Percentiles rank a stretch among this genome's conserved stretches.
Evolutionary conservation across 176 grass and related monocot genomes (phyloP).

Genomic region (Oryza nivara): DNA sequence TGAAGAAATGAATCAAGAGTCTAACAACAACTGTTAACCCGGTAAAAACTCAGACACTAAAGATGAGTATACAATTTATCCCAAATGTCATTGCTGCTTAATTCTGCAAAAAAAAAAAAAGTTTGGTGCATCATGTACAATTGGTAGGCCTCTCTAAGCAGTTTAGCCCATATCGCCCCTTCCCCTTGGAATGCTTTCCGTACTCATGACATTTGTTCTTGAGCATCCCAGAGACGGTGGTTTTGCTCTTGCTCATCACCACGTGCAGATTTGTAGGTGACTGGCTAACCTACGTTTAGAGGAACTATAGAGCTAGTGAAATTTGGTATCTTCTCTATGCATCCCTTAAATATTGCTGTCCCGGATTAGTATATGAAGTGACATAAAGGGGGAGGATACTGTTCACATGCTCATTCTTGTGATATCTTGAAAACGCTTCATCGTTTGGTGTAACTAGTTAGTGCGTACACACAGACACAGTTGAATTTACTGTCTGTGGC

Average conservation of each 20-base stretch:
- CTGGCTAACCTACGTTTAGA: not conserved
- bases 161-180: not conserved
- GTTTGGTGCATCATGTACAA: not conserved
- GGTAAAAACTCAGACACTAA: not conserved
- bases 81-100: not conserved
- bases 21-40: not conserved
- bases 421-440: not conserved
- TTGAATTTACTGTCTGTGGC: not conserved
- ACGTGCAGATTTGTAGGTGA: not conserved
- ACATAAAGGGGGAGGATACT: not conserved
- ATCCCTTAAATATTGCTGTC: not conserved
- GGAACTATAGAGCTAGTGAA: not conserved
- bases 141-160: not conserved
- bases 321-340: not conserved
- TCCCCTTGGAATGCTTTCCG: not conserved
- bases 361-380: not conserved
- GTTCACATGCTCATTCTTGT: not conserved
- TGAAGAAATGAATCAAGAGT: not conserved
- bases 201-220: conserved; percentile 2
- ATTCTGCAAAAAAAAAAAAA: not conserved
- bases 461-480: not conserved
- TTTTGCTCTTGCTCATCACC: no score
- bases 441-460: not conserved
- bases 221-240: not conserved
- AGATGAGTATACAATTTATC: not conserved